A percentile compares a stretch with the other conserved stretches of the same genome.
Evolutionary conservation across 208 protist genomes (phyloP).

Genomic region (Hexamita inflata): DNA sequence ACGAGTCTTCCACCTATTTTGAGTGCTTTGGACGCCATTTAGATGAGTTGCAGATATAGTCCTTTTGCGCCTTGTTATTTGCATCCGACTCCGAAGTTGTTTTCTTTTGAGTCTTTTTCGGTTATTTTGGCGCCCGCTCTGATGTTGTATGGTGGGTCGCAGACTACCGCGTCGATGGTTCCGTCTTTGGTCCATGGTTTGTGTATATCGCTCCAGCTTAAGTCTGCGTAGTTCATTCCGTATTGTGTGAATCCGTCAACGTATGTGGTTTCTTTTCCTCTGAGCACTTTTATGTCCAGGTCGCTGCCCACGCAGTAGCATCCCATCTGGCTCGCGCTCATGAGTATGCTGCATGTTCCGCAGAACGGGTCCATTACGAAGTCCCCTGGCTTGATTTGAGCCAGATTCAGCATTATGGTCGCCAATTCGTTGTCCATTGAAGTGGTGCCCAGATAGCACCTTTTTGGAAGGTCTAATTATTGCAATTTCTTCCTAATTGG

Average conservation of each 20-base stretch:
- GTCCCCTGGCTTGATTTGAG: not conserved
- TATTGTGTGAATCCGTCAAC: constrained; percentile 29
- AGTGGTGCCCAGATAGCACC: constrained; percentile 36
- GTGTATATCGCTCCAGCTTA: constrained; percentile 2
- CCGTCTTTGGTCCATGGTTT: not conserved
- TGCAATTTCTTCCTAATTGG: not conserved
- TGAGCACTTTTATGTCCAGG: constrained; percentile 26
- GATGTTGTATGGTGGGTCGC: constrained; percentile 45
- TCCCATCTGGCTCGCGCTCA: constrained; percentile 11
- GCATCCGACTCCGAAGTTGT: too few relatives aligned
- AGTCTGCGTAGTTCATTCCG: not conserved
- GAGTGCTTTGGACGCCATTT: too few relatives aligned
- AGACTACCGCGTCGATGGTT: constrained; percentile 40
- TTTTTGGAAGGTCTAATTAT: not conserved
- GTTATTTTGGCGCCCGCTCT: constrained; percentile 13
- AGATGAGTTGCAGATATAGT: too few relatives aligned
- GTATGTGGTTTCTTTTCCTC: not conserved
- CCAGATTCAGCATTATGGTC: constrained; percentile 35
- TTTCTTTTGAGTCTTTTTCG: too few relatives aligned
- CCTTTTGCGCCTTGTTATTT: too few relatives aligned
- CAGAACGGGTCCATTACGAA: constrained; percentile 41
- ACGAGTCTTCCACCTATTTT: too few relatives aligned
- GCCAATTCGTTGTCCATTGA: constrained; percentile 41
- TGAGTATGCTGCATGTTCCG: constrained; percentile 35
- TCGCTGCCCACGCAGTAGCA: constrained; percentile 36